Evolutionary conservation across 164 flowering plant genomes (phyloP), one percentile per base, ranked within the genome.

Genomic region (Vitis cinerea): DNA sequence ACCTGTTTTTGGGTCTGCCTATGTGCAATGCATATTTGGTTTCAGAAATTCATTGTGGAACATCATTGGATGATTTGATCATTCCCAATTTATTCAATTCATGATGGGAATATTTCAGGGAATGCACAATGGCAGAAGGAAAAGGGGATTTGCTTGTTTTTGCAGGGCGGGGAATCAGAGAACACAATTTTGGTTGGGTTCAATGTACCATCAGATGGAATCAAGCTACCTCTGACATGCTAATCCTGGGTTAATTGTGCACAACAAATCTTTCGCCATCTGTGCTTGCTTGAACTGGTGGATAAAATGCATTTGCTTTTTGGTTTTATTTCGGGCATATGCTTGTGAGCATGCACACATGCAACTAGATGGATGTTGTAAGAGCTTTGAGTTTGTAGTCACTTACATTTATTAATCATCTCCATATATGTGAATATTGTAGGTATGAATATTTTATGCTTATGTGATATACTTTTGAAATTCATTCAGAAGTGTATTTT

Each of bases 341-440:
- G 73, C 80, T 80, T 83, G 71, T 83, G 68, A 74, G 74, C 72
- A 58, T 65, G 70, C 75, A 59, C 67, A 58, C 74, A 66, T 63
- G 64, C 75, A 57, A 58, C 73, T 67, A 64, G 67, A 71, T 69
- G 58, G 59, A 68, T 77, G 74, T 63, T 67, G 71, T 70, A 67
- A 70, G 71, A 70, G 73, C 80, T 74, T 76, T 72, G 64, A 74
- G 50, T 65, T 75, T 80, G 75, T 67, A 74, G 75, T 68, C 16
- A 17, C 71, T 56, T 73, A 70, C 72, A 50, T 77, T 57, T 62
- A 29, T 17, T 8, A 50, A 50, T 61, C 9, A 16, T 47, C 65
- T 60, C 53, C 53, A 48, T 61, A 66, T 67, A 62, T 83, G 83
- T 83, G 82, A 80, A 83, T 78, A 83, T 83, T 77, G 70, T 76